Base-by-base conservation (phyloP, 495 filamentous ascomycete genomes). In the Polyplosphaeria fusca region DNA sequence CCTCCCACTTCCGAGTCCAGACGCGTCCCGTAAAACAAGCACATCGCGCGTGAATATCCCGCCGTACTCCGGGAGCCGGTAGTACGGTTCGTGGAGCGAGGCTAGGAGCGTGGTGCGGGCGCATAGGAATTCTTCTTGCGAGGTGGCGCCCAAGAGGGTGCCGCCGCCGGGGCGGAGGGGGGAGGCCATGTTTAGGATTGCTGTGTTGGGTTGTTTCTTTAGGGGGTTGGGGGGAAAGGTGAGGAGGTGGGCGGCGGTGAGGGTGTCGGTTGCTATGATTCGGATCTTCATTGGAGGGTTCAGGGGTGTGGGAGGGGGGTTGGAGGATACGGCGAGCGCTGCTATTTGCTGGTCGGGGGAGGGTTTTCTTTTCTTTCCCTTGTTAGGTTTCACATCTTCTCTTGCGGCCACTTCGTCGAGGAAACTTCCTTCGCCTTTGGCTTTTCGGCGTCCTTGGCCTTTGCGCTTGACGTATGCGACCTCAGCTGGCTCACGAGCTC, bases 221-320 rank as follows among this genome's bases (percentile, higher is more conserved):
- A 25, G 25, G 5, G 22, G 40, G 1, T 51, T 52, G 5, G 49
- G 38, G 0, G 64, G 43, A 39, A 38, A 47, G 42, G 40, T 60
- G 45, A 76, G 64, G 13, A 63, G 46, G 47, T 66, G 59, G 40
- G 71, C 79, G 16, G 76, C 79, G 0, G 68, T 58, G 18, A 82
- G 68, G 13, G 77, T 77, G 62, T 80, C 79, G 12, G 65, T 62
- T n/a, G 67, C 59, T 32, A 65, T 47, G 12, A 81, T 57, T n/a
- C 70, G 61, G 41, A 79, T 75, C 20, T 57, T 70, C 5, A 68
- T 35, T 19, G 39, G 16, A 2, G 16, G 7, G 7, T 14, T 35
- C 14, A 14, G 30, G 7, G 7, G 7, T 7, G 7, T 35, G 7
- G 7, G 7, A 7, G 7, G 30, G 7, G 30, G 7, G 14, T 7